Conservation (phyloP, 345 rosid species). For the Citrus medica region DNA sequence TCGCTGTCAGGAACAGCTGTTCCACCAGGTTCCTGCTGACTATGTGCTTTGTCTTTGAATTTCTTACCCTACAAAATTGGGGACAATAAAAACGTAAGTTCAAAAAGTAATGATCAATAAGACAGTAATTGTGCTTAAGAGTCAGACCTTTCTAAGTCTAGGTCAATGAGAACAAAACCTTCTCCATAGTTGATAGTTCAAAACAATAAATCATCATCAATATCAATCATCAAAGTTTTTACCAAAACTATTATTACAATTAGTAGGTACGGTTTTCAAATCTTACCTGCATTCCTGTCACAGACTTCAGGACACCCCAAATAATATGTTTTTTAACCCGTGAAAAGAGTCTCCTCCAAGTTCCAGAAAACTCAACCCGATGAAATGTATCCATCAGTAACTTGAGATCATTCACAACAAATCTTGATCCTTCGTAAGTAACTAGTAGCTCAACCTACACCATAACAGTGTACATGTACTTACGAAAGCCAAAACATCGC, state of each 20-base stretch:
- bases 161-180: neutral
- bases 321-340: slow-evolving; percentile 97
- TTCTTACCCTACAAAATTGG: slow-evolving; percentile 72
- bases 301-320: slow-evolving; percentile 98
- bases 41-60: slow-evolving; percentile 77
- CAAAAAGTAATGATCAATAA: neutral
- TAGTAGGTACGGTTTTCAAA: neutral
- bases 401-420: slow-evolving; percentile 95
- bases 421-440: slow-evolving; percentile 90
- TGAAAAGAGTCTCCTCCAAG: slow-evolving; percentile 97
- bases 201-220: neutral
- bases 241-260: neutral
- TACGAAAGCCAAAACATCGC: slow-evolving; percentile 1
- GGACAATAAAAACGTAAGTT: neutral
- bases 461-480: slow-evolving; percentile 6
- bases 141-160: neutral
- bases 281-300: slow-evolving; percentile 96
- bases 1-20: slow-evolving; percentile 60
- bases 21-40: slow-evolving; percentile 50
- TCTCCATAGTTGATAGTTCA: neutral
- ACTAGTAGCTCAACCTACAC: slow-evolving; percentile 82
- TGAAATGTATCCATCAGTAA: slow-evolving; percentile 95
- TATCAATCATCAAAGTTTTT: slow-evolving; percentile 1
- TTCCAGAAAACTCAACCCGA: slow-evolving; percentile 81
- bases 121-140: neutral